phyloP scores from a whole-genome alignment of 2,329 filamentous ascomycete genomes.

The Trichoderma sp. region DNA sequence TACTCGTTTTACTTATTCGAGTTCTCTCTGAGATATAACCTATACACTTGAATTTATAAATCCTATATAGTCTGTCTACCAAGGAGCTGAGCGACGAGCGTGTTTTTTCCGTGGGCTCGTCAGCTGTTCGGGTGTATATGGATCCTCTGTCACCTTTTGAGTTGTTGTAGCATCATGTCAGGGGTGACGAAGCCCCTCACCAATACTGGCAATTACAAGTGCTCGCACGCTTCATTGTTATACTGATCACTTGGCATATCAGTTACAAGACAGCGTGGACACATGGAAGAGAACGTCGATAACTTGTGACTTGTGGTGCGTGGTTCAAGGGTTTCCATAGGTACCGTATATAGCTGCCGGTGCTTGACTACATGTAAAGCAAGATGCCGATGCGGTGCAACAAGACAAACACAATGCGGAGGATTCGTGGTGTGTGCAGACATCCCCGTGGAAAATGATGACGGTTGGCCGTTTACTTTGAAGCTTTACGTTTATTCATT shows the following conservation, averaged over 20 bases:
- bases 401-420: not conserved
- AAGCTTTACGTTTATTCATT: no score
- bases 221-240: conserved; percentile 22
- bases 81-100: conserved; percentile 66
- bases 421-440: no score
- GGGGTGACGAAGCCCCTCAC: conserved; percentile 13
- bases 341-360: no score
- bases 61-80: conserved; percentile 64
- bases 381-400: conserved; percentile 7
- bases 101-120: conserved; percentile 68
- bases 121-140: conserved; percentile 61
- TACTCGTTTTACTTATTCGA: not conserved
- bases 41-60: no score
- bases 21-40: not conserved
- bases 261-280: no score
- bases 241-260: conserved; percentile 6
- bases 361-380: not conserved
- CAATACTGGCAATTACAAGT: conserved; percentile 32
- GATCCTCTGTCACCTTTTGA: conserved; percentile 41
- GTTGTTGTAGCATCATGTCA: not conserved
- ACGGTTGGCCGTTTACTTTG: no score
- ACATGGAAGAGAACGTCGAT: no score
- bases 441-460: no score
- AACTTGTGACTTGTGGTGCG: no score
- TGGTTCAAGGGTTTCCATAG: no score